Base-by-base conservation (phyloP, 257 asterid genomes). In the Asclepias syriaca region DNA sequence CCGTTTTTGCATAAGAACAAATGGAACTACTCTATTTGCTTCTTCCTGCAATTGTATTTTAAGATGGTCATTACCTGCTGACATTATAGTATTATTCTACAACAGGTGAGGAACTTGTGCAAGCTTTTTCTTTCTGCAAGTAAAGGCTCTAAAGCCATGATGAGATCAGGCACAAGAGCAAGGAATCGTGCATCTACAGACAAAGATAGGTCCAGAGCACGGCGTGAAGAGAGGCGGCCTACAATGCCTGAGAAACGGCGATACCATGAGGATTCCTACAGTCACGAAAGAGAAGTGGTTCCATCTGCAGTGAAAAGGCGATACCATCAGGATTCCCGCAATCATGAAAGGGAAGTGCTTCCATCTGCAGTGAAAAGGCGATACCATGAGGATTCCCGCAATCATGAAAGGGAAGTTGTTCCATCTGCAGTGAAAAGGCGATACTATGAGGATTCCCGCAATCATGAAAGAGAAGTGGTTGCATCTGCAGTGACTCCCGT, bases 71-170 rank as follows among this genome's bases (percentile, higher is more conserved):
- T 46, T 43, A 43, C 11, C 48, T 1, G 11, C 69, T 70, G 71
- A 34, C 70, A 70, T 74, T 39, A 57, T 66, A 19, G 48, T 76
- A 53, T 77, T 50, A 53, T 77, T 50, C 67, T 68, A 60, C 72
- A 68, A 75, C 74, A 89, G 98, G 97, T 91, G 72, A 89, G 81
- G 81, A 81, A 85, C 34, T 79, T 91, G 81, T 88, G 98, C 71
- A 81, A 83, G 77, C 84, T 91, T 77, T 91, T 94, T 72, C 45
- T 59, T 24, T 56, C 77, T 63, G 72, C 86, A 65, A 84, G 83
- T 77, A 77, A 80, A 80, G 81, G 77, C 60, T 60, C 64, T 65
- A 74, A 11, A 22, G 48, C 85, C 51, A 68, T 77, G 72, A 76
- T 77, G 72, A 76, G 78, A 71, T 56, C 73, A 16, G 78, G 76